Evolutionary conservation across 2,329 filamentous ascomycete genomes (phyloP), one percentile per base, ranked within the genome.

Genomic region (Apiospora aurea): DNA sequence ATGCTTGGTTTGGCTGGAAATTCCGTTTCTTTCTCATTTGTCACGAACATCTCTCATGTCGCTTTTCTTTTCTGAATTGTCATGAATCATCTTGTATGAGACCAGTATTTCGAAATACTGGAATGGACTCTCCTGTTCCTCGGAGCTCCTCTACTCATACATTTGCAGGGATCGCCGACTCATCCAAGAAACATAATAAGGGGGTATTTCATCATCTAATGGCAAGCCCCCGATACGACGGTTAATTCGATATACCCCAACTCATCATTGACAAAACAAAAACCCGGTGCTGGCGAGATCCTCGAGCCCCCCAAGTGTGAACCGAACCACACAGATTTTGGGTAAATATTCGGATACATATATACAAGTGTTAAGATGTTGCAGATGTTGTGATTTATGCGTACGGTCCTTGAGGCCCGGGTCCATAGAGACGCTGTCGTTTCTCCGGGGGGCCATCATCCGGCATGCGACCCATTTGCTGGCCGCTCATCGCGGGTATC

Each of bases 401-500:
- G 41, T 64, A 70, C 38, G 51, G 51, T 21, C 69, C 69, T 34
- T 66, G 69, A 16, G 47, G 66, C 10, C 66, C 68, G 29, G 69
- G 69, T 16, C 51, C 69, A 47, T 70, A 70, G 18, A 73, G 51
- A 34, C 72, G 72, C 38, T 73, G 72, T 41, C 72, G 69, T 66
- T 73, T 73, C 49, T 72, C 72, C 6, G 71, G 72, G 2, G 72
- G 72, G 10, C 71, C 72, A 34, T 73, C 72, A 26, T 73, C 71
- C 4, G 70, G 47, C 47, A 73, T 51, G 26, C 66, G 71, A 24
- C 69, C 69, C 14, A 49, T 66, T 41, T 51, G 72, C 24, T 43
- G 43, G 49, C 76, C 75, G 29, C 74, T 77, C 73, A 82, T 80
- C 43, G 78, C 77, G 18, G 77, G 77, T 74, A 85, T 85, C 77